phyloP scores from a whole-genome alignment of 805 yeast genomes.

The Metschnikowia matae region DNA sequence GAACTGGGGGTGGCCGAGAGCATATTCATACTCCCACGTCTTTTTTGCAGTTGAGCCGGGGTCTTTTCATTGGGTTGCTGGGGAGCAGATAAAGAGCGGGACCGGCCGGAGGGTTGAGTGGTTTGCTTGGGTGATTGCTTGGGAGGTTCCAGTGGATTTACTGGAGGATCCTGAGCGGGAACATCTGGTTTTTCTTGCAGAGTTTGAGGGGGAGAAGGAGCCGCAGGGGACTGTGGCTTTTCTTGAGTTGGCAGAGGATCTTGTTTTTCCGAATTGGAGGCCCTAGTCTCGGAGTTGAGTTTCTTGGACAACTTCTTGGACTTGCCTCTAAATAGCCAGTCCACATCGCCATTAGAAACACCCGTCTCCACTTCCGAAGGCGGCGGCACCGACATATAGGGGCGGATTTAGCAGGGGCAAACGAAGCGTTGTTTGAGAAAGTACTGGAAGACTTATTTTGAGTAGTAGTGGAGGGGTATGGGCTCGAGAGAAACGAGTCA shows the following conservation, averaged over 20 bases:
- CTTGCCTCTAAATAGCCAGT: conserved; percentile 81
- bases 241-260: background rate
- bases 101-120: conserved; percentile 11
- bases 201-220: background rate
- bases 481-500: background rate
- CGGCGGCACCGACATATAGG: conserved; percentile 12
- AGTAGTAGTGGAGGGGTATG: background rate
- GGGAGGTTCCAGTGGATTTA: background rate
- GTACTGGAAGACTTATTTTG: background rate
- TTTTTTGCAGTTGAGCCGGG: conserved; percentile 6
- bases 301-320: conserved; percentile 52
- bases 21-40: conserved; percentile 11
- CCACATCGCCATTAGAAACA: conserved; percentile 72
- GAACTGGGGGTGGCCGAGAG: background rate
- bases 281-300: conserved; percentile 21
- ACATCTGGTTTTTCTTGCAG: background rate
- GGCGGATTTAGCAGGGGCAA: background rate
- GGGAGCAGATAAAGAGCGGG: conserved; percentile 24
- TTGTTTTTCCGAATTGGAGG: conserved; percentile 4
- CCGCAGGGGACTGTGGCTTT: background rate
- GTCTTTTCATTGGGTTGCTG: conserved; percentile 8
- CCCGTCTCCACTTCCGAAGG: conserved; percentile 38
- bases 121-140: background rate
- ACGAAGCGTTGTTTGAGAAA: background rate
- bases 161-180: background rate